phyloP scores from a whole-genome alignment of 2,329 filamentous ascomycete species.

The Fusarium agapanthi region DNA sequence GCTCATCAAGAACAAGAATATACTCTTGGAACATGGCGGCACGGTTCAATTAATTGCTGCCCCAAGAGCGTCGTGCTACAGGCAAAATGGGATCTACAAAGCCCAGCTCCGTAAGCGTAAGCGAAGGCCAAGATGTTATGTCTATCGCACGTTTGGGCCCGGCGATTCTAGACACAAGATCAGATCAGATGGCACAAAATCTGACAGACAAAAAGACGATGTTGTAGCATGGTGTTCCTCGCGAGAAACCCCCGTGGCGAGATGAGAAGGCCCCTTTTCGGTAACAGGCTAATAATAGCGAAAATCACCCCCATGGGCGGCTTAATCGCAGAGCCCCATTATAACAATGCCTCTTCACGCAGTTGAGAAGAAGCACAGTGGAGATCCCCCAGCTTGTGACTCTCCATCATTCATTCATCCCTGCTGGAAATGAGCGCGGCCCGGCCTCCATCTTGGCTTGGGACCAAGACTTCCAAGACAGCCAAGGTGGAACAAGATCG shows the following conservation, averaged over 20 bases:
- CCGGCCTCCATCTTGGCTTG: slow-evolving; percentile 19
- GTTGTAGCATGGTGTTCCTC: slow-evolving; percentile 4
- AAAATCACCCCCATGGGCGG: not conserved
- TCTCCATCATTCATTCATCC: not conserved
- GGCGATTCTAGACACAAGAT: not conserved
- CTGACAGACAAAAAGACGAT: not conserved
- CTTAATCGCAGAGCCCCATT: slow-evolving; percentile 13
- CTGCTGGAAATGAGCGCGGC: not conserved
- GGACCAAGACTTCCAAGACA: slow-evolving; percentile 25
- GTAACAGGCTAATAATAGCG: slow-evolving; percentile 18
- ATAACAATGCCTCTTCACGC: slow-evolving; percentile 1
- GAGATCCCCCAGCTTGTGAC: slow-evolving; percentile 18
- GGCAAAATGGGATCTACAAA: not conserved
- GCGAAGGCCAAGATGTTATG: not conserved
- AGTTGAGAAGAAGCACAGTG: not conserved
- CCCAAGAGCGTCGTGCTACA: not conserved
- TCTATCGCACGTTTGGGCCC: not conserved
- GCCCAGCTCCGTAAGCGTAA: not conserved
- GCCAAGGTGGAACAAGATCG: slow-evolving; percentile 26
- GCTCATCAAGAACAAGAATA: fast-evolving
- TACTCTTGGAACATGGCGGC: not conserved
- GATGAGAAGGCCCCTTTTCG: slow-evolving; percentile 7
- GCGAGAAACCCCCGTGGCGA: slow-evolving; percentile 2
- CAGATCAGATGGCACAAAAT: slow-evolving; percentile 5
- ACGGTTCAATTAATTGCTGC: not conserved